Evolutionary conservation across 1,139 yeast species (phyloP).

Genomic region (Yamadazyma aaseri): DNA sequence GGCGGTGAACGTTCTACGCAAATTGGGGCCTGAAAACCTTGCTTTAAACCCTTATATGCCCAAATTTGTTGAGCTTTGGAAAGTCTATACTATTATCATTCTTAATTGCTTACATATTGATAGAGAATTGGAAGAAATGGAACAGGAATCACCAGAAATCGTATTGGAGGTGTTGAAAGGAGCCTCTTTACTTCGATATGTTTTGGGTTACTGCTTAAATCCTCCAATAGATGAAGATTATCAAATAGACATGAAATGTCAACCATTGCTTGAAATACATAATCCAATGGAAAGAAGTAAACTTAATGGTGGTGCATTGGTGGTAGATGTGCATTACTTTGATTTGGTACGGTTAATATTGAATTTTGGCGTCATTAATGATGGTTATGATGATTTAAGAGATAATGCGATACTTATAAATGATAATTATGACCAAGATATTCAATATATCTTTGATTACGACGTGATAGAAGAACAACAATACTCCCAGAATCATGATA

Average conservation of each 20-base stretch:
- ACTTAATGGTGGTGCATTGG: constrained; percentile 51
- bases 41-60: constrained; percentile 61
- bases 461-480: constrained; percentile 30
- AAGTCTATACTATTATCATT: constrained; percentile 57
- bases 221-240: constrained; percentile 5
- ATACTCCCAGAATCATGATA: no score
- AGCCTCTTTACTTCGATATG: constrained; percentile 58
- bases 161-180: constrained; percentile 60
- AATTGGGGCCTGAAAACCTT: constrained; percentile 45
- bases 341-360: constrained; percentile 7
- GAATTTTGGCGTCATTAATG: constrained; percentile 4
- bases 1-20: constrained; percentile 49
- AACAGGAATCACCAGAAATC: constrained; percentile 43
- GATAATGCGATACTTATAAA: constrained; percentile 27
- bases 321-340: constrained; percentile 7
- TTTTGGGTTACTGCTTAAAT: constrained; percentile 60
- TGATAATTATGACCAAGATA: constrained; percentile 72
- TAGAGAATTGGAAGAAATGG: constrained; percentile 51
- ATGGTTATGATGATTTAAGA: constrained; percentile 14
- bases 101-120: constrained; percentile 62
- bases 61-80: constrained; percentile 59
- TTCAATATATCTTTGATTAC: constrained; percentile 66
- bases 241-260: constrained; percentile 7
- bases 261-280: constrained; percentile 39
- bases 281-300: constrained; percentile 61